These are phyloP conservation scores for Calycina herbarum DNA, from an alignment of 2,329 filamentous ascomycete species.

Conservation along the genomic window DNA sequence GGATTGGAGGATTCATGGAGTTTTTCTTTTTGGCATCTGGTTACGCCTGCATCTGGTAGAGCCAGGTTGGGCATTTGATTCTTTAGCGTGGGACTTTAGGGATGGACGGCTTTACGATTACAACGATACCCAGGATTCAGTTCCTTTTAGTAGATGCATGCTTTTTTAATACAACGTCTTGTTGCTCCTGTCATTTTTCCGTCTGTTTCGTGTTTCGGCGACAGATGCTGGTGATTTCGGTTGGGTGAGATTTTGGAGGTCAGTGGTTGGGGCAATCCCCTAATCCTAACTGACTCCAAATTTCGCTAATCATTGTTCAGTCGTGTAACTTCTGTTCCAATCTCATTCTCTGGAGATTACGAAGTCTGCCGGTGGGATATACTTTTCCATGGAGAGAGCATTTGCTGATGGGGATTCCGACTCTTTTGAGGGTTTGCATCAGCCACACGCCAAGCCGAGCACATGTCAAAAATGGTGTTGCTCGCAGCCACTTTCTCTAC, in stretches of 20 bases:
- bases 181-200: background rate
- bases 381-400: too few relatives aligned
- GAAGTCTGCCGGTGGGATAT: too few relatives aligned
- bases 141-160: background rate
- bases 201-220: background rate
- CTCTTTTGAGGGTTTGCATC: background rate
- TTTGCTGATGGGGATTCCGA: background rate
- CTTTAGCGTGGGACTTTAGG: background rate
- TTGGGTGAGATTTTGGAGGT: background rate
- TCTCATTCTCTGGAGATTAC: background rate
- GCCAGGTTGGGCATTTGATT: background rate
- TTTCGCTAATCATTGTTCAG: too few relatives aligned
- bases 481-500: too few relatives aligned
- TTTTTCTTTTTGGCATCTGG: background rate
- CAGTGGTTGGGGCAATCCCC: background rate
- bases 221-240: background rate
- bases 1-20: background rate
- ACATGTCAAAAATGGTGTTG: background rate
- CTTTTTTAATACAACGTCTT: background rate
- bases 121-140: slow-evolving; percentile 4
- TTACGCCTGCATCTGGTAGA: background rate
- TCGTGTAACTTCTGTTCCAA: background rate
- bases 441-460: background rate
- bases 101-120: background rate
- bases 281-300: too few relatives aligned